phyloP scores from a whole-genome alignment of 1,139 yeast genomes.

The Yamadazyma triangularis region DNA sequence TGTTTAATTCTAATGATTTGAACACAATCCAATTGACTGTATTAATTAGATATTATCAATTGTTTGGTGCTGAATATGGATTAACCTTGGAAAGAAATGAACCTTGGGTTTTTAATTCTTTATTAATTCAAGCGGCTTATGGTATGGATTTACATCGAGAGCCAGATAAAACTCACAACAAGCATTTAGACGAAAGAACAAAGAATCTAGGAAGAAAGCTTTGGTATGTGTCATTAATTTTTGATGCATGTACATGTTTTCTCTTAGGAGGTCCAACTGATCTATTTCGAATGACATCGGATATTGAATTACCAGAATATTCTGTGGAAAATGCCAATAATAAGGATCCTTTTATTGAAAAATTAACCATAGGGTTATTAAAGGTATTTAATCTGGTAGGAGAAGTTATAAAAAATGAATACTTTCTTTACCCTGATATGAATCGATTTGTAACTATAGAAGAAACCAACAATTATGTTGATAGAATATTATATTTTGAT shows the following conservation, averaged over 20 bases:
- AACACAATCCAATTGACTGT: background rate
- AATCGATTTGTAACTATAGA: too few relatives aligned
- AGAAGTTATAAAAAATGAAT: too few relatives aligned
- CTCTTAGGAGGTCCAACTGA: too few relatives aligned
- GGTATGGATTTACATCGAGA: conserved; percentile 43
- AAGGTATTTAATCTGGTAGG: too few relatives aligned
- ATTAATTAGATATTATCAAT: conserved; percentile 33
- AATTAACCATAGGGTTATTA: conserved; percentile 1
- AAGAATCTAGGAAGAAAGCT: conserved; percentile 25
- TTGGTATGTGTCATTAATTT: conserved; percentile 16
- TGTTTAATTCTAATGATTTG: conserved; percentile 17
- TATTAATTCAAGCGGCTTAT: conserved; percentile 40
- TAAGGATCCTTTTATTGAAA: conserved; percentile 1
- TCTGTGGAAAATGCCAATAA: conserved; percentile 2
- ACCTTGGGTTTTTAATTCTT: conserved; percentile 32
- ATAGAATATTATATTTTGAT: background rate
- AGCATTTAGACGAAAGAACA: conserved; percentile 23
- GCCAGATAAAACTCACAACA: too few relatives aligned
- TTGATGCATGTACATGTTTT: too few relatives aligned
- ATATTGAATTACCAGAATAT: conserved; percentile 1
- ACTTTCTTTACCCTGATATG: too few relatives aligned
- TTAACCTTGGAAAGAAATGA: conserved; percentile 49
- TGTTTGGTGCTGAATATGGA: conserved; percentile 47
- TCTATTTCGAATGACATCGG: too few relatives aligned
- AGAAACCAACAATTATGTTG: conserved; percentile 1